Evolutionary conservation across 768 basidiomycete genomes (phyloP), one percentile per base, ranked within the genome.

Genomic region (Leccinum uliginosum): DNA sequence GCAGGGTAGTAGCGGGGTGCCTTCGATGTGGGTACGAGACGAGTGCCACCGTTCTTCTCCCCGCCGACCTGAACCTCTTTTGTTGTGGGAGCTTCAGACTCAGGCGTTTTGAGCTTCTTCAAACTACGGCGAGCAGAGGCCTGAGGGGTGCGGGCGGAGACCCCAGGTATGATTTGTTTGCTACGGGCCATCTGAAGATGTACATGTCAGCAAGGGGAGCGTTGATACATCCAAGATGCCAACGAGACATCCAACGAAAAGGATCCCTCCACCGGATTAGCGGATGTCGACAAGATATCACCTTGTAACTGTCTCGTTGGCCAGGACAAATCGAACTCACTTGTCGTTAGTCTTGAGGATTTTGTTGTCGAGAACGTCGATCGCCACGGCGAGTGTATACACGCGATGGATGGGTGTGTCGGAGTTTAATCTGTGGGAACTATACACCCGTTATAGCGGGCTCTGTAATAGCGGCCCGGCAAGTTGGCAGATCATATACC

Each of bases 1-100:
- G 93, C 92, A 55, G 93, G 91, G 79, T 97, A 97, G 84, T 86
- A 95, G 65, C 88, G 87, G 51, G 91, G 82, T 61, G 92, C 91
- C 75, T 93, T 93, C 67, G 79, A 70, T 59, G 86, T 87, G 57
- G 95, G 93, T 60, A 97, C 84, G 59, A 89, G 78, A 75, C 95
- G 92, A 69, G 85, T 91, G 68, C 82, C 79, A 62, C 93, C 90
- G 75, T 98, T 98, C 79, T 92, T 94, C 67, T 84, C 86, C 60
- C 95, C 94, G 59, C 89, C 89, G 62, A 98, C 79, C 62, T 83
- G 77, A 67, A 91, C 91, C 80, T 91, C 90, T 71, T 86, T 81
- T 65, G 79, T 81, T 52, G 83, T 77, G 51, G 86, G 75, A 56
- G 78, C 74, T 59, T 85, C 80, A 65, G 83, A 81, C 62, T 83